Base-by-base conservation (phyloP, 371 early-diverging fungal genomes). In the Mortierella sp. region DNA sequence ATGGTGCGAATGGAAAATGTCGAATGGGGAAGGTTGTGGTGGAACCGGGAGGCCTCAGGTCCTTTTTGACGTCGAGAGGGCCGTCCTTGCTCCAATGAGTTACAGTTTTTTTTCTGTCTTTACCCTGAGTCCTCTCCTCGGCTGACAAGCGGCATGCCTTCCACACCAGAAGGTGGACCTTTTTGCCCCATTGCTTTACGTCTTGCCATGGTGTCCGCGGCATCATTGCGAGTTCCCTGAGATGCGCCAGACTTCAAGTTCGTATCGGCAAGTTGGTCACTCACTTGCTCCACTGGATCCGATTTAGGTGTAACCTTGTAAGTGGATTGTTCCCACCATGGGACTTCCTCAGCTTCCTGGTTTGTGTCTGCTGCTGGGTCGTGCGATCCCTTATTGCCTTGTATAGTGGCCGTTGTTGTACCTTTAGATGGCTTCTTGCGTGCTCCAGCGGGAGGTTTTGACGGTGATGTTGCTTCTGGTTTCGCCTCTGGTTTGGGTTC, bases 321-420 rank as follows among this genome's bases (percentile, higher is more conserved):
- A 8, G 70, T 76, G 41, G 78, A 69, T 46, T 62, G 70, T 34
- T 76, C 78, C 78, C 78, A 76, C 78, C 78, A 76, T n/a, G 66
- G 71, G 39, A 63, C 55, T 27, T 58, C 62, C 10, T 46, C 61
- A 19, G 59, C 55, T 27, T 58, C 62, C 10, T 46, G 56, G 16
- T 34, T 4, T 18, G 53, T 39, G 12, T 28, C 5, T 12, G 55
- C 18, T 16, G 46, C 54, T n/a, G 53, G 53, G 28, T 31, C 28
- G 26, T 21, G 14, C 19, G 47, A 7, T 9, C 7, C 4, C 51
- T 50, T 50, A 7, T 45, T 45, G 48, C 23, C 3, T 26, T 3
- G 10, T 3, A 24, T 8, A 9, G 19, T 21, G 27, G 26, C 16
- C 51, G 51, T 1, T 28, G 8, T 18, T 28, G 51, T 26, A 8